phyloP scores from a whole-genome alignment of 805 yeast genomes.

The Starmera dryadoides region DNA sequence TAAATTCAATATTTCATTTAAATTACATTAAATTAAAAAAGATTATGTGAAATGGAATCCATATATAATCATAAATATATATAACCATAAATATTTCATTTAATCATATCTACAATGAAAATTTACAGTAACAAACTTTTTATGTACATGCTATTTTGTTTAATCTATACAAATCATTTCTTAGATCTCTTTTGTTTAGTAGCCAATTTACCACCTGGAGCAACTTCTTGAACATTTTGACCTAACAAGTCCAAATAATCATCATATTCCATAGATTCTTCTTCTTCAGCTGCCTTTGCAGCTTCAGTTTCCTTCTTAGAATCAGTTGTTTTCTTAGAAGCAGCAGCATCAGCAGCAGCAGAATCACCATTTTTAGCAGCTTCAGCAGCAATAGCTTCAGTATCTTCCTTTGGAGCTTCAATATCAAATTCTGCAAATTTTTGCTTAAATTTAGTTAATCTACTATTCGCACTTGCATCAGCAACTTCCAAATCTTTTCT shows the following conservation, averaged over 20 bases:
- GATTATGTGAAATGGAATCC: too few species aligned
- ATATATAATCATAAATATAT: too few species aligned
- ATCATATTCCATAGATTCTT: constrained; percentile 24
- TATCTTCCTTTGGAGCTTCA: constrained; percentile 21
- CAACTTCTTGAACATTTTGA: constrained; percentile 45
- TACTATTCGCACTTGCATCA: constrained; percentile 82
- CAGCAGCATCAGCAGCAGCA: neutral
- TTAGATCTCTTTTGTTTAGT: constrained; percentile 38
- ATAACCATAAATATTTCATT: neutral
- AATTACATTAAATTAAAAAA: too few species aligned
- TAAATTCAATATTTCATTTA: too few species aligned
- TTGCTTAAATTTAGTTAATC: constrained; percentile 65
- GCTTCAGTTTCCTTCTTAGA: constrained; percentile 2
- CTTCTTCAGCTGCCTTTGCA: constrained; percentile 3
- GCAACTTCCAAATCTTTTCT: constrained; percentile 67
- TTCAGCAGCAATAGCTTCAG: constrained; percentile 1
- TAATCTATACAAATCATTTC: constrained; percentile 16
- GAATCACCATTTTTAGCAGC: constrained; percentile 1
- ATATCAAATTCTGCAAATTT: constrained; percentile 49
- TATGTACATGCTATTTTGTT: neutral
- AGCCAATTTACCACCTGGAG: constrained; percentile 46
- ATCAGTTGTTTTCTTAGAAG: constrained; percentile 6
- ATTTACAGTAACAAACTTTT: neutral
- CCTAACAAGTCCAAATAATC: constrained; percentile 57
- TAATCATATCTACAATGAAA: too few species aligned